Conservation (phyloP, 108 stramenopile species). For the Cyclostephanos invisitatus region DNA sequence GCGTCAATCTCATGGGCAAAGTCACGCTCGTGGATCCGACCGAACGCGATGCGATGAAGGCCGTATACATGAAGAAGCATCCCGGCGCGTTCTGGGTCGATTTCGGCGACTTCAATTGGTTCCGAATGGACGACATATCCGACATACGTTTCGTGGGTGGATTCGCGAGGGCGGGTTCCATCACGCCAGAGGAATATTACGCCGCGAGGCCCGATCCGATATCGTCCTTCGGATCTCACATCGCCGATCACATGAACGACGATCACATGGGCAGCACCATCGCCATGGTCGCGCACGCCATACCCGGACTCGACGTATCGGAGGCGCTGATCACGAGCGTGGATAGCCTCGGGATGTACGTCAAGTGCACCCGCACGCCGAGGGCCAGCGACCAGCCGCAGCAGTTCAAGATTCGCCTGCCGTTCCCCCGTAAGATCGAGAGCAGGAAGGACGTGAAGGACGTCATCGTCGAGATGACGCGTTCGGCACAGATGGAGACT, state of each 20-base stretch:
- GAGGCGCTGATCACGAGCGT: conserved; percentile 88
- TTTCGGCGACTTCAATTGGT: conserved; percentile 28
- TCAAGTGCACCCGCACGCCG: conserved; percentile 80
- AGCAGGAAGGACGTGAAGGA: conserved; percentile 80
- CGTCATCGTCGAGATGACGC: conserved; percentile 86
- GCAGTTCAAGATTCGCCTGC: conserved; percentile 82
- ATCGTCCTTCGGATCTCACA: conserved; percentile 67
- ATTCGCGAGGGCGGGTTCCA: conserved; percentile 89
- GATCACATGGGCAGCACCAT: conserved; percentile 87
- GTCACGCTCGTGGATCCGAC: conserved; percentile 55
- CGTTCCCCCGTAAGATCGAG: conserved; percentile 65
- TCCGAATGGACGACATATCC: conserved; percentile 80
- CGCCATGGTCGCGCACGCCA: conserved; percentile 85
- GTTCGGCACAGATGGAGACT: conserved; percentile 29
- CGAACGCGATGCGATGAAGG: conserved; percentile 65
- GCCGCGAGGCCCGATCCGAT: conserved; percentile 83
- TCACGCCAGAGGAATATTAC: conserved; percentile 84
- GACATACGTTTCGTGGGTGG: conserved; percentile 93
- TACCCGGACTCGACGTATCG: conserved; percentile 75
- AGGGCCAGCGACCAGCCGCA: conserved; percentile 69
- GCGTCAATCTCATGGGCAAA: conserved; percentile 92
- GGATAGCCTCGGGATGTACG: conserved; percentile 92
- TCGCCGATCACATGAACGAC: conserved; percentile 96
- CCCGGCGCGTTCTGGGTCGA: conserved; percentile 87
- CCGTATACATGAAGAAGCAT: conserved; percentile 86